Evolutionary conservation across 345 rosid genomes (phyloP).

Genomic region (Eucalyptus cloeziana): DNA sequence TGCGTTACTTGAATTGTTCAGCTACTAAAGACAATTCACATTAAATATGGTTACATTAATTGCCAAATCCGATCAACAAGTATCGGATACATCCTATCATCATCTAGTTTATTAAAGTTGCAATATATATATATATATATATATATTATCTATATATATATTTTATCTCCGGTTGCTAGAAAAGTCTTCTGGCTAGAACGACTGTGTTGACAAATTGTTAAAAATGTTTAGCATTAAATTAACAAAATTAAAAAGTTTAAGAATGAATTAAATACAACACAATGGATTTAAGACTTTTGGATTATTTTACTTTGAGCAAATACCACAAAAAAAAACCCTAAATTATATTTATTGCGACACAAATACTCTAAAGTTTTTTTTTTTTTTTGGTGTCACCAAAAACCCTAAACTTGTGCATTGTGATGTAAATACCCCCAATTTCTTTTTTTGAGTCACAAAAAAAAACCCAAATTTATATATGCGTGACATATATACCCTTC

Average conservation of each 20-base stretch:
- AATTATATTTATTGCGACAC: not conserved
- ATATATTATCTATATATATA: not conserved
- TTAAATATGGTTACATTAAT: not conserved
- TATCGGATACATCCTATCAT: not conserved
- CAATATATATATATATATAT: not conserved
- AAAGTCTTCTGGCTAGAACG: not conserved
- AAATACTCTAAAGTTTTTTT: too few relatives aligned
- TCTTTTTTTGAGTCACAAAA: too few relatives aligned
- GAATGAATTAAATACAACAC: not conserved
- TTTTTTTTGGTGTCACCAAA: too few relatives aligned
- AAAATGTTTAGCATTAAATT: not conserved
- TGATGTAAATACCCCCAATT: too few relatives aligned
- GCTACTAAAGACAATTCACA: not conserved
- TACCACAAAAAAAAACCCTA: not conserved
- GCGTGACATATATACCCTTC: not conserved
- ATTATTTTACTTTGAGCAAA: not conserved
- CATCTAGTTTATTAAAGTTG: not conserved
- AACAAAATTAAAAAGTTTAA: rapidly evolving
- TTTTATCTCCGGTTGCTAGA: not conserved
- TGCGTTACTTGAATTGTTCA: not conserved
- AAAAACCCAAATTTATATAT: not conserved
- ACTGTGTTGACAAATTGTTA: not conserved
- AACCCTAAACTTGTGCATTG: not conserved
- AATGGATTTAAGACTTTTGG: not conserved
- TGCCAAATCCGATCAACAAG: not conserved